Conservation (phyloP, 2,329 filamentous ascomycete species). For the Alternaria panax region DNA sequence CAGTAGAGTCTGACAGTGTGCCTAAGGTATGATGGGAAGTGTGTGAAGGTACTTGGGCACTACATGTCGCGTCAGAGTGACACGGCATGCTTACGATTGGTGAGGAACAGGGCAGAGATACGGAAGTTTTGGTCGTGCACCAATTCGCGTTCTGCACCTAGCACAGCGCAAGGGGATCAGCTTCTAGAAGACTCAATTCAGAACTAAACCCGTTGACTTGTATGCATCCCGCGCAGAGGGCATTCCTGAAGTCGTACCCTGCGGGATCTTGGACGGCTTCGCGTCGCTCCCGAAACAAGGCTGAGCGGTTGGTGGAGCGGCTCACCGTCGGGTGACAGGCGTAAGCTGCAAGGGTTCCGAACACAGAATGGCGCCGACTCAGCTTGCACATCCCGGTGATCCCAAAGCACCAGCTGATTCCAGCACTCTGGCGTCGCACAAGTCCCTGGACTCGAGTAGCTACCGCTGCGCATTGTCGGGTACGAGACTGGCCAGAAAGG, state of each 20-base stretch:
- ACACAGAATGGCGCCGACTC: conserved; percentile 5
- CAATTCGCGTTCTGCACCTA: not conserved
- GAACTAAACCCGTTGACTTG: not conserved
- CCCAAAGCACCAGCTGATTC: not conserved
- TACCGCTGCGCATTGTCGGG: not conserved
- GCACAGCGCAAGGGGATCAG: not conserved
- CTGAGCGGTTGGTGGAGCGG: conserved; percentile 18
- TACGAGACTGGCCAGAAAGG: not conserved
- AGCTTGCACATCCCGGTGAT: conserved; percentile 6
- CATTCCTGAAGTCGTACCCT: not conserved
- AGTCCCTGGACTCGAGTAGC: conserved; percentile 11
- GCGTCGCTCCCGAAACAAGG: conserved; percentile 13
- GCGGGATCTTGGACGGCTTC: not conserved
- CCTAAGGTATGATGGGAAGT: not conserved
- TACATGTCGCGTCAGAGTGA: not conserved
- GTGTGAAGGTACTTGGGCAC: not conserved
- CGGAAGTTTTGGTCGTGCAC: not conserved
- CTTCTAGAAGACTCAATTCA: not conserved
- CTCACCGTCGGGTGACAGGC: conserved; percentile 8
- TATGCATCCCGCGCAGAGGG: not conserved
- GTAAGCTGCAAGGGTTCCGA: conserved; percentile 2
- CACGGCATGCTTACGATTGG: not conserved
- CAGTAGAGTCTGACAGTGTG: not conserved
- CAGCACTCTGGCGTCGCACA: not conserved
- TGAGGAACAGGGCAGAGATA: not conserved